These are phyloP conservation scores for Yamadazyma akitaensis DNA, from an alignment of 805 yeast genomes.

Conservation along the genomic window DNA sequence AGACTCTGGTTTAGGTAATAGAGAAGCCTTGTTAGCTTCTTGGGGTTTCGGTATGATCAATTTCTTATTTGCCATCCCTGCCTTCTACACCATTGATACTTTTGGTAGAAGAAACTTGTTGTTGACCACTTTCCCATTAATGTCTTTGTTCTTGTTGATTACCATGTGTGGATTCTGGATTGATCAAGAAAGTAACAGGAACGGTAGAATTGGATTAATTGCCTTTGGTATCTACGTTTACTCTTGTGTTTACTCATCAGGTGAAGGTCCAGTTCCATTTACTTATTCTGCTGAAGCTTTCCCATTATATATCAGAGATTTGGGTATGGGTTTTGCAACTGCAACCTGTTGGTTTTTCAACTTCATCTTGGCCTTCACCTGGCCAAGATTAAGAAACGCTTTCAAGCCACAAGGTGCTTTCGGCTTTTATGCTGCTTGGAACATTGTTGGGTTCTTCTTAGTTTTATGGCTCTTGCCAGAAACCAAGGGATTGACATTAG, in stretches of 20 bases:
- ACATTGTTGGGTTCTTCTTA: conserved; percentile 63
- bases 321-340: conserved; percentile 78
- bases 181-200: conserved; percentile 34
- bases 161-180: conserved; percentile 76
- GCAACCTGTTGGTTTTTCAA: conserved; percentile 75
- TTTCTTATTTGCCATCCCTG: conserved; percentile 79
- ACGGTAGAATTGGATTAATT: conserved; percentile 64
- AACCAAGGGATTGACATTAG: conserved; percentile 63
- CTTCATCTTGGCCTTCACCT: conserved; percentile 65
- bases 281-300: conserved; percentile 82
- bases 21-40: conserved; percentile 69
- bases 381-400: conserved; percentile 69
- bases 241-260: conserved; percentile 72
- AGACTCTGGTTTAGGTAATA: conserved; percentile 60
- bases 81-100: conserved; percentile 72
- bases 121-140: conserved; percentile 58
- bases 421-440: conserved; percentile 88
- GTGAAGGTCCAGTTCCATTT: conserved; percentile 89
- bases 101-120: conserved; percentile 68
- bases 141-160: conserved; percentile 56
- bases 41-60: conserved; percentile 85
- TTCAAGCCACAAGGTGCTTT: conserved; percentile 83
- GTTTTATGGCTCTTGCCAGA: conserved; percentile 73
- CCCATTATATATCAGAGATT: conserved; percentile 73
- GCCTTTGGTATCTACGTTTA: conserved; percentile 72